Evolutionary conservation across 352 stramenopile species (phyloP), one percentile per base, ranked within the genome.

Genomic region (Globisporangium acanthophoron): DNA sequence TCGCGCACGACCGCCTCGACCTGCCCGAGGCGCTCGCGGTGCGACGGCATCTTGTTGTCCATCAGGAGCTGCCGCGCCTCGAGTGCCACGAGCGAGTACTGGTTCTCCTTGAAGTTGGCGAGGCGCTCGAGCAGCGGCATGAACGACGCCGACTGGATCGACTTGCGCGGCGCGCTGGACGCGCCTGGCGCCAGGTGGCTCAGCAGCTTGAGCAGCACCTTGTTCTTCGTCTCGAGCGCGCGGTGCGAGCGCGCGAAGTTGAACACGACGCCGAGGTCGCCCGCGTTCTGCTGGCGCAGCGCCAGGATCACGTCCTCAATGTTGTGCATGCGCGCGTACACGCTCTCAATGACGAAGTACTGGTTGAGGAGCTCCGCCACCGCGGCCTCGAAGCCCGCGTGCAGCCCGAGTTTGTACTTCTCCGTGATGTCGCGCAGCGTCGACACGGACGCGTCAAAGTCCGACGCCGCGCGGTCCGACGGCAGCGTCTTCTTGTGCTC

Each of bases 41-140:
- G 96, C 56, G 91, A 98, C 39, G 96, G 96, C 78, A 98, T 97
- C 69, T 97, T 98, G 71, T 97, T 91, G 69, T 98, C 83, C 52
- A 99, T 96, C 9, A 99, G 75, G 41, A 99, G 77, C 67, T 98
- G 97, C 59, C 96, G 85, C 27, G 96, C 97, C 66, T 97, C 82
- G 54, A 99, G 78, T 11, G 97, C 92, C 43, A 99, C 78, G 13
- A 94, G 68, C 49, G 92, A 96, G 78, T 98, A 98, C 64, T 88
- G 68, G 52, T 91, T 92, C 62, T 94, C 81, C 67, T 90, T 88
- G 61, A 97, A 87, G 49, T 88, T 90, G 8, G 87, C 80, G 16
- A 98, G 72, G 21, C 84, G 72, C 61, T 97, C 89, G 3, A 98
- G 72, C 35, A 96, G 70, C 41, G 87, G 73, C 65, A 92, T 68